phyloP scores from a whole-genome alignment of 306 rosid genomes.

The Prunus mume region DNA sequence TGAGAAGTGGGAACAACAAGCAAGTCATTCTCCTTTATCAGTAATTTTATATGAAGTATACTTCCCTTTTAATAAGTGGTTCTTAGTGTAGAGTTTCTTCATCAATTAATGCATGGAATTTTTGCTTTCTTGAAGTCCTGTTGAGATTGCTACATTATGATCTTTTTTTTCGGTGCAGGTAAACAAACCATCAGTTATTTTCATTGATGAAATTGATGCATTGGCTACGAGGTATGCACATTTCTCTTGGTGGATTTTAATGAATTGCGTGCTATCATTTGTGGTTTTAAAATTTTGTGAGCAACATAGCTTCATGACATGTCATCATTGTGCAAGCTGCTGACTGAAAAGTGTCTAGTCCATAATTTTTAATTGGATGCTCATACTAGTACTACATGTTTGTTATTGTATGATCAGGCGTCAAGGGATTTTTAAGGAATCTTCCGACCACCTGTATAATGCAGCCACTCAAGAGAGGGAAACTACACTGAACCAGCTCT shows the following conservation, averaged over 20 bases:
- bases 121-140: slow-evolving; percentile 6
- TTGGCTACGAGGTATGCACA: slow-evolving; percentile 80
- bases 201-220: slow-evolving; percentile 97
- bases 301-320: not conserved
- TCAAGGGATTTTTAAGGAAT: slow-evolving; percentile 89
- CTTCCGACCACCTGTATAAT: slow-evolving; percentile 68
- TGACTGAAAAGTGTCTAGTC: slow-evolving; percentile 25
- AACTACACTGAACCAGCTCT: slow-evolving; percentile 92
- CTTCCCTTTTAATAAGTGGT: not conserved
- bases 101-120: not conserved
- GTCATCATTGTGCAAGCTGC: slow-evolving; percentile 8
- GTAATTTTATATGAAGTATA: not conserved
- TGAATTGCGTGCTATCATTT: slow-evolving; percentile 11
- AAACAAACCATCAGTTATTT: slow-evolving; percentile 93
- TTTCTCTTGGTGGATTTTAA: slow-evolving; percentile 7
- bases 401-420: slow-evolving; percentile 63
- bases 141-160: not conserved
- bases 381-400: slow-evolving; percentile 19
- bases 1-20: not conserved
- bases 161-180: slow-evolving; percentile 62
- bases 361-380: not conserved
- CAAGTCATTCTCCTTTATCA: not conserved
- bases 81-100: not conserved
- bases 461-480: slow-evolving; percentile 99
- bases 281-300: slow-evolving; percentile 12